These are phyloP conservation scores for Terfezia boudieri DNA, from an alignment of 495 filamentous ascomycete genomes.

Conservation along the genomic window DNA sequence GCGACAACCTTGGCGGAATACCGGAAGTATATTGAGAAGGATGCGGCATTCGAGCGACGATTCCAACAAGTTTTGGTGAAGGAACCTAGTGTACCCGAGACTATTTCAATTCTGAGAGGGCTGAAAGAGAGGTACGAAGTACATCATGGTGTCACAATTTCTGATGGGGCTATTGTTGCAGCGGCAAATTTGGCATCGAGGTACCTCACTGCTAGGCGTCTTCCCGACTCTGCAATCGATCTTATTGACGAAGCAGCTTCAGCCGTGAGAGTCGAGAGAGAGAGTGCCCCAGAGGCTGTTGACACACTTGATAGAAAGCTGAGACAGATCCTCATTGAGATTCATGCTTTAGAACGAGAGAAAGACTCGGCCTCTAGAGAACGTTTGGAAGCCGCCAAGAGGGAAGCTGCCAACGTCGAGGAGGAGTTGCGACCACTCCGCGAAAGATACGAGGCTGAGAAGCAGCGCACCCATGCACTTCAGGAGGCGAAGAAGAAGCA, in stretches of 20 bases:
- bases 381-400: slow-evolving; percentile 58
- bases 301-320: slow-evolving; percentile 76
- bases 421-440: slow-evolving; percentile 81
- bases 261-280: slow-evolving; percentile 76
- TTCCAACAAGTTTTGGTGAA: slow-evolving; percentile 97
- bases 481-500: slow-evolving; percentile 94
- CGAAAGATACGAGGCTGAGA: slow-evolving; percentile 88
- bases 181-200: slow-evolving; percentile 74
- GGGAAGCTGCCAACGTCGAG: slow-evolving; percentile 73
- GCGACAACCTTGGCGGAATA: slow-evolving; percentile 90
- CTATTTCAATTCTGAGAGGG: slow-evolving; percentile 88
- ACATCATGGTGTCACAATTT: slow-evolving; percentile 90
- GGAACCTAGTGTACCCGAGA: slow-evolving; percentile 70
- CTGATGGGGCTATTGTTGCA: slow-evolving; percentile 76
- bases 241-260: slow-evolving; percentile 90
- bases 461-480: slow-evolving; percentile 64
- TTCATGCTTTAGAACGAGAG: slow-evolving; percentile 78
- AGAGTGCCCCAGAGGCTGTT: slow-evolving; percentile 84
- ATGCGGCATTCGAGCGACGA: slow-evolving; percentile 88
- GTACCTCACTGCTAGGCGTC: slow-evolving; percentile 70
- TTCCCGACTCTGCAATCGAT: slow-evolving; percentile 92
- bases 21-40: slow-evolving; percentile 97
- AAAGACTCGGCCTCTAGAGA: slow-evolving; percentile 78
- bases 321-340: slow-evolving; percentile 86
- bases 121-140: slow-evolving; percentile 95